Evolutionary conservation across 148 eudicot genomes (phyloP), one percentile per base, ranked within the genome.

Genomic region (Rhododendron ovatum): DNA sequence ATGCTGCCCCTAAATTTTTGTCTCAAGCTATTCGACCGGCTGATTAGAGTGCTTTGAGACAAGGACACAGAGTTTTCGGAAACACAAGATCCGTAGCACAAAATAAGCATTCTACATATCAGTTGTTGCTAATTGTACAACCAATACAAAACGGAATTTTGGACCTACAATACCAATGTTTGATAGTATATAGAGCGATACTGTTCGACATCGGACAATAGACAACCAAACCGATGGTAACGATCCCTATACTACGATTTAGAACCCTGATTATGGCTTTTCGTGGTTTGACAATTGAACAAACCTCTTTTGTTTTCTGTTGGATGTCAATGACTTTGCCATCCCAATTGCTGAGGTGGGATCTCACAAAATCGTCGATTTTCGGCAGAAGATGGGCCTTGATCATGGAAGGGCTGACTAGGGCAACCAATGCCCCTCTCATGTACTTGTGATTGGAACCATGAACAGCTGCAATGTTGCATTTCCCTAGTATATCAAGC

Each of bases 391-490:
- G 94, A 24, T 91, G 96, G 47, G 86, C 84, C 83, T 88, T 91
- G 86, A 97, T 93, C 95, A 95, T 93, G 65, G 95, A 88, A 74
- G 98, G 99, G 87, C 93, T 92, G 10, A 97, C 90, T 7, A 97
- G 95, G 50, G 96, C 86, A 37, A 95, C 91, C 85, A 97, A 89
- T 28, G 99, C 98, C 79, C 96, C 98, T 83, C 98, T 94, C 99
- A 97, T 95, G 91, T 93, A 88, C 94, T 94, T 97, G 90, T 97
- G 99, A 3, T 94, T 93, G 83, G 98, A 91, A 55, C 99, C 99
- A 91, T 93, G 96, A 53, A 97, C 99, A 77, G 99, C 99, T 65
- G 99, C 99, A 77, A 97, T 97, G 89, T 97, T 97, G 84, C 93
- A 92, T 94, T 93, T 95, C 0, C 99, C 99, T 47, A 97, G 89